Evolutionary conservation across 2,329 filamentous ascomycete genomes (phyloP).

Genomic region (Dryadomyces sulphureus): DNA sequence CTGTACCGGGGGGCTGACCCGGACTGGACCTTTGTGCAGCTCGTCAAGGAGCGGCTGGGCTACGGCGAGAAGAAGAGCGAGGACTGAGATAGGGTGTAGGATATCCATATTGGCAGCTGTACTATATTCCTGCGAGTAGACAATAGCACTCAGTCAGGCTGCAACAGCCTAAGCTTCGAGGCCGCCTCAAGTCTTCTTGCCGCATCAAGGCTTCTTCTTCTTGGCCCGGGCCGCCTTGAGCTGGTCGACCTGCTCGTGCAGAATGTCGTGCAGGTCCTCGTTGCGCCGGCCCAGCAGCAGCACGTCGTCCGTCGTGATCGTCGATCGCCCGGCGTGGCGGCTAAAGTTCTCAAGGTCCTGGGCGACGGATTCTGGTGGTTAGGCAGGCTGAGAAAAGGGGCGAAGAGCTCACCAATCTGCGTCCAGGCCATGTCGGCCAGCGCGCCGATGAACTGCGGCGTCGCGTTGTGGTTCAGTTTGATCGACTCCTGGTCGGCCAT

Average conservation of each 20-base stretch:
- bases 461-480: constrained; percentile 64
- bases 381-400: not conserved
- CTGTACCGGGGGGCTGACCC: constrained; percentile 8
- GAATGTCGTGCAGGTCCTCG: constrained; percentile 63
- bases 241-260: constrained; percentile 53
- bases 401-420: constrained; percentile 54
- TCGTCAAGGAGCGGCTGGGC: constrained; percentile 13
- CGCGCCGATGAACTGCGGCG: constrained; percentile 78
- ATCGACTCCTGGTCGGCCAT: constrained; percentile 79
- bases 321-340: constrained; percentile 67
- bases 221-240: constrained; percentile 28
- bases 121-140: no score
- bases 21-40: constrained; percentile 7
- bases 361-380: constrained; percentile 35
- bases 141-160: not conserved
- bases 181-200: no score
- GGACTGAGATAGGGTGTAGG: not conserved
- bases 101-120: no score
- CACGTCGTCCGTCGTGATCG: constrained; percentile 74
- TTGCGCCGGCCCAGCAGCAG: constrained; percentile 77
- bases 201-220: constrained; percentile 11
- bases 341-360: constrained; percentile 41
- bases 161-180: no score
- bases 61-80: constrained; percentile 2
- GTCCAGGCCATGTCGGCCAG: constrained; percentile 78